phyloP scores from a whole-genome alignment of 306 rosid genomes.

The Elaeagnus macrophylla region DNA sequence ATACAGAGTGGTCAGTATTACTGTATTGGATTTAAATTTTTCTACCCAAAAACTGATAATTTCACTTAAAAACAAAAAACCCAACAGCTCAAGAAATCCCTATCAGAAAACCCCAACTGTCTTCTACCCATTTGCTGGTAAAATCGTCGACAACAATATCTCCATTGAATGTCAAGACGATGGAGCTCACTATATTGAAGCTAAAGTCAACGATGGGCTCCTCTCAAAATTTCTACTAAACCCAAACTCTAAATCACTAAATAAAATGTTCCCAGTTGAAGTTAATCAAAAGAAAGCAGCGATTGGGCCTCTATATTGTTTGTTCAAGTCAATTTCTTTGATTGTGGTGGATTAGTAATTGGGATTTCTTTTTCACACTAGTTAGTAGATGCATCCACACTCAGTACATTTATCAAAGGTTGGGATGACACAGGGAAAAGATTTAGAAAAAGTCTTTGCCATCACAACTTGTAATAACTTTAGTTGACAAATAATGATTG shows the following conservation, averaged over 20 bases:
- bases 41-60: not conserved
- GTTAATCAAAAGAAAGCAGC: constrained; percentile 6
- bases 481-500: too few relatives aligned
- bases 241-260: constrained; percentile 2
- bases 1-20: too few relatives aligned
- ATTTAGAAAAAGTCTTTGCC: too few relatives aligned
- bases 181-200: constrained; percentile 18
- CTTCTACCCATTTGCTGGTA: constrained; percentile 41
- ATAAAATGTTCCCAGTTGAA: constrained; percentile 4
- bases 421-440: constrained; percentile 32
- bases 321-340: constrained; percentile 21
- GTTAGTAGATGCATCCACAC: constrained; percentile 27
- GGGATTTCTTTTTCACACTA: constrained; percentile 28
- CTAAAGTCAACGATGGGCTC: not conserved
- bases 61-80: not conserved
- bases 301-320: constrained; percentile 8
- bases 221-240: constrained; percentile 14
- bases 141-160: constrained; percentile 15
- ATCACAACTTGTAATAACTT: too few relatives aligned
- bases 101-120: constrained; percentile 28
- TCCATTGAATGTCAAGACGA: constrained; percentile 15
- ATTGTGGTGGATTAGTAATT: constrained; percentile 39
- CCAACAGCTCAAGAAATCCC: constrained; percentile 27
- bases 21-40: too few relatives aligned
- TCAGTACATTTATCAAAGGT: constrained; percentile 21